phyloP scores from a whole-genome alignment of 2,329 filamentous ascomycete genomes.

The Stachybotrys chlorohalonatus region DNA sequence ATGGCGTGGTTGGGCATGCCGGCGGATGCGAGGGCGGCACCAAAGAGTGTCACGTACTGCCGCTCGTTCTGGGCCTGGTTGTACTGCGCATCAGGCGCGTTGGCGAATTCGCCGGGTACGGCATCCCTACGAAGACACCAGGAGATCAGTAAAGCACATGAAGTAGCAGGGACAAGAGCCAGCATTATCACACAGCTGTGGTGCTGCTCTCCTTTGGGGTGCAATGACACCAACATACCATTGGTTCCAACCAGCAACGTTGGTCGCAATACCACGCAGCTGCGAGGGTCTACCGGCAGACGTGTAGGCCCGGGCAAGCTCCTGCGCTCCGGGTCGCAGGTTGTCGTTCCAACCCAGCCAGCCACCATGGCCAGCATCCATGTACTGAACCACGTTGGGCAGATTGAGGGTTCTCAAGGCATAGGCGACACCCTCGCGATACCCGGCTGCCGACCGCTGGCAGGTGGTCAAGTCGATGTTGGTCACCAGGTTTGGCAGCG shows the following conservation, averaged over 20 bases:
- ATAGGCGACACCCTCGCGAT: constrained; percentile 40
- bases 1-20: constrained; percentile 38
- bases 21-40: constrained; percentile 44
- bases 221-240: constrained; percentile 14
- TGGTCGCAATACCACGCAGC: constrained; percentile 46
- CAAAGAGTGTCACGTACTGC: constrained; percentile 55
- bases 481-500: constrained; percentile 49
- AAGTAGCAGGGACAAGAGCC: constrained; percentile 23
- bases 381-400: constrained; percentile 48
- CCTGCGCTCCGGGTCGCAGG: constrained; percentile 35
- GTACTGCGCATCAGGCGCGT: constrained; percentile 1
- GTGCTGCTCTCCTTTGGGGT: neutral
- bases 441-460: constrained; percentile 34
- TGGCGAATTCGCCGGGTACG: constrained; percentile 1
- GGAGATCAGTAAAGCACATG: neutral
- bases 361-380: constrained; percentile 48
- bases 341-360: constrained; percentile 52
- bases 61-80: constrained; percentile 43
- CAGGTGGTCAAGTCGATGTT: constrained; percentile 44
- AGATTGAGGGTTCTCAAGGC: constrained; percentile 43
- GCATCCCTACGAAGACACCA: constrained; percentile 29
- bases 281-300: constrained; percentile 37
- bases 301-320: constrained; percentile 39
- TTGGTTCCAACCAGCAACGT: constrained; percentile 49
- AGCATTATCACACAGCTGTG: constrained; percentile 10